Percentiles rank a stretch among this genome's conserved stretches.
Conservation (phyloP, 2,329 filamentous ascomycete genomes). For the Epichloe coenophiala region DNA sequence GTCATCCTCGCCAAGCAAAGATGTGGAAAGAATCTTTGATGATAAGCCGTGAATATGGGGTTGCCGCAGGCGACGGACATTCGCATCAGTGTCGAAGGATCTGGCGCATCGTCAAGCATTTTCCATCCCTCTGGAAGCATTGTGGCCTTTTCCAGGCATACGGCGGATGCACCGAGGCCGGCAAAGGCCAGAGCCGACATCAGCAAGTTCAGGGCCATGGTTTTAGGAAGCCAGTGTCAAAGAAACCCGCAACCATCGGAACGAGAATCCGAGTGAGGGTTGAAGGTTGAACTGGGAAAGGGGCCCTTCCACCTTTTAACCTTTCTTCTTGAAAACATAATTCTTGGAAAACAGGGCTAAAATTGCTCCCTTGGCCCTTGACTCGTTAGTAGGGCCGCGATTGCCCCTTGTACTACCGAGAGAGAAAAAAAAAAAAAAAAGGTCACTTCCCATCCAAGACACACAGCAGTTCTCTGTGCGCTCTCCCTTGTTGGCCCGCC, state of each 20-base stretch:
- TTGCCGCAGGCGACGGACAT: slow-evolving; percentile 21
- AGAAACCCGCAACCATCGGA: not conserved
- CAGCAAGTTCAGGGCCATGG: slow-evolving; percentile 8
- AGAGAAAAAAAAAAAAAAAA: not conserved
- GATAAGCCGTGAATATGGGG: slow-evolving; percentile 16
- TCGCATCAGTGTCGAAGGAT: slow-evolving; percentile 13
- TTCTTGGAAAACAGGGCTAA: not conserved
- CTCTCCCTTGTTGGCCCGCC: not conserved
- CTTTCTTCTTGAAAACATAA: too few relatives aligned
- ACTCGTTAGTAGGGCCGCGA: not conserved
- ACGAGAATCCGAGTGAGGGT: not conserved
- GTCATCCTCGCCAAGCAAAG: slow-evolving; percentile 23
- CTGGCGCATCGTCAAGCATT: slow-evolving; percentile 10
- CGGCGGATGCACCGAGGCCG: slow-evolving; percentile 10
- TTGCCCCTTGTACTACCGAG: not conserved
- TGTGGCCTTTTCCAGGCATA: slow-evolving; percentile 15
- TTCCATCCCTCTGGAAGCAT: slow-evolving; percentile 19
- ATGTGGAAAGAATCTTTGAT: slow-evolving; percentile 11
- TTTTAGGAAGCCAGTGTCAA: not conserved
- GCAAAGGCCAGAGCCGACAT: slow-evolving; percentile 11
- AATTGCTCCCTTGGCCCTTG: not conserved
- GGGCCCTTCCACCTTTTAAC: not conserved
- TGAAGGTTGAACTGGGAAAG: not conserved
- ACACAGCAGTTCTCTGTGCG: not conserved
- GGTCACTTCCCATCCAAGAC: not conserved